These are phyloP conservation scores for Stagonosporopsis rhizophila DNA, from an alignment of 2,329 filamentous ascomycete species.

Conservation along the genomic window DNA sequence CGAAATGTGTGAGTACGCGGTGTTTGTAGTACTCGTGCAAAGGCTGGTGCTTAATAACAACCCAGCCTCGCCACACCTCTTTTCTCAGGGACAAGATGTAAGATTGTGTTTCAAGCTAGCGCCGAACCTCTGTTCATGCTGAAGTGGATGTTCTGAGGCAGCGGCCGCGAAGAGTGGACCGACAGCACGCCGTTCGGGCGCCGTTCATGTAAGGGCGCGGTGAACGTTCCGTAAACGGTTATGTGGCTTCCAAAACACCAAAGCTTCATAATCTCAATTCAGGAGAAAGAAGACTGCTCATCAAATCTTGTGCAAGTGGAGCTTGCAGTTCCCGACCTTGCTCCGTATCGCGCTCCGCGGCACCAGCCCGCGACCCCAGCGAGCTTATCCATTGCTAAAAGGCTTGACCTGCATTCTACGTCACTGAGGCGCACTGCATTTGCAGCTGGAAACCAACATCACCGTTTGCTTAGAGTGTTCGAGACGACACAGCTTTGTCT, in stretches of 20 bases:
- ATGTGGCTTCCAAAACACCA: background rate
- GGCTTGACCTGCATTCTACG: slow-evolving; percentile 2
- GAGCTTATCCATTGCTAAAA: slow-evolving; percentile 8
- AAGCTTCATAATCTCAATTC: background rate
- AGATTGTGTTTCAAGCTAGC: background rate
- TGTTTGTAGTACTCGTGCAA: background rate
- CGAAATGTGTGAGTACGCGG: background rate
- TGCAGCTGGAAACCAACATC: background rate
- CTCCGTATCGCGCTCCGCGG: slow-evolving; percentile 6
- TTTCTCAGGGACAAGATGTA: no score
- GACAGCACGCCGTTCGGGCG: slow-evolving; percentile 10
- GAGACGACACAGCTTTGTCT: background rate
- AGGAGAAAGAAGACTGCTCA: slow-evolving; percentile 11
- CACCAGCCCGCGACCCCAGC: slow-evolving; percentile 4
- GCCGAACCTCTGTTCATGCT: background rate
- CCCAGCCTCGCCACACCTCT: background rate
- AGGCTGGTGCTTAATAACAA: background rate
- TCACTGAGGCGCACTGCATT: slow-evolving; percentile 1
- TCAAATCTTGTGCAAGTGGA: slow-evolving; percentile 1
- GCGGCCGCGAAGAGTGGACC: background rate
- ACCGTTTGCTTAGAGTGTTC: slow-evolving; percentile 1
- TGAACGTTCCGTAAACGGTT: background rate
- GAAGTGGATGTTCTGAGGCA: background rate
- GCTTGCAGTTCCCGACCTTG: slow-evolving; percentile 5
- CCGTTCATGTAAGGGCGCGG: background rate